Base-by-base conservation (phyloP, 2,329 filamentous ascomycete species). In the Volutella citrinella region DNA sequence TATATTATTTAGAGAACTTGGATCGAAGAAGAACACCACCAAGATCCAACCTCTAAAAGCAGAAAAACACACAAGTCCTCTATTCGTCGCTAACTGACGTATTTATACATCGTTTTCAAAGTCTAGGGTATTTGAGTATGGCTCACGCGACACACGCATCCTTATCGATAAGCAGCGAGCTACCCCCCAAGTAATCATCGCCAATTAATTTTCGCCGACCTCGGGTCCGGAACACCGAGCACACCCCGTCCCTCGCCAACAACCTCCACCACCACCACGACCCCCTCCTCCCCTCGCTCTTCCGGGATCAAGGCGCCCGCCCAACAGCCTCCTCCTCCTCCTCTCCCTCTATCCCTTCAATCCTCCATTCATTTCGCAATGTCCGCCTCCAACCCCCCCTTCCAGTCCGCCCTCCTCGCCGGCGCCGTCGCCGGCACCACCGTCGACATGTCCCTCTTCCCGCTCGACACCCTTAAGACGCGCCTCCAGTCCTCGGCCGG, bases 391-490 rank as follows among this genome's bases (percentile, higher is more conserved):
- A 54, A 52, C 51, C 65, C 68, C 22, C 58, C 70, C 53, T 82
- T 80, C 68, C 70, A 72, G 34, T 72, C 75, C 17, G 76, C 79
- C 55, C 78, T 83, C 52, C 61, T 82, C 72, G 88, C 93, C 50
- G 93, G 93, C 62, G 93, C 82, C 56, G 70, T 96, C 48, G 93
- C 93, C 49, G 93, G 93, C 58, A 93, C 93, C 29, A 95, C 90
- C 11, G 93, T 97, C 64, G 93, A 98, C 76, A 82, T 95, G 55
- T 89, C 89, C 36, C 87, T 98, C 58, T 98, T 87, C 71, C 93
- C 93, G 1, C 88, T 98, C 72, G 94, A 98, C 76, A 98, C 93
- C 0, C 82, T 98, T 59, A 98, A 98, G 69, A 98, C 94, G 26
- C 89, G 93, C 12, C 87, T 98, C 7, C 93, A 98, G 69, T 88